Evolutionary conservation across 441 rosid genomes (phyloP).

Genomic region (Gossypium davidsonii): DNA sequence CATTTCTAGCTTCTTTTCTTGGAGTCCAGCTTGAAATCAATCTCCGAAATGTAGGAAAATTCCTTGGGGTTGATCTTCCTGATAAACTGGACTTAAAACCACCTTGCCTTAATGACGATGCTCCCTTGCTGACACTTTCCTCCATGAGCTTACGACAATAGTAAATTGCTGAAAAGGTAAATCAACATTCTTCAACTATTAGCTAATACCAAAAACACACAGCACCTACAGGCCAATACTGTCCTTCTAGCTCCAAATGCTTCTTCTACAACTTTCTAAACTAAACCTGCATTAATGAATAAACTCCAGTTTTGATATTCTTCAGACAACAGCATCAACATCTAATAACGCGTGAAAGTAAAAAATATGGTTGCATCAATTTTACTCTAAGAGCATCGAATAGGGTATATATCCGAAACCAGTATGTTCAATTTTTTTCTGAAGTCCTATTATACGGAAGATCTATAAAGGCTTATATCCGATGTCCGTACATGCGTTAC

Average conservation of each 20-base stretch:
- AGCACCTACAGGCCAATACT: not conserved
- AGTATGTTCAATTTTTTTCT: too few relatives aligned
- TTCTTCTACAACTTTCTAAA: conserved; percentile 8
- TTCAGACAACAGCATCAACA: not conserved
- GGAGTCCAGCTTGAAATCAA: conserved; percentile 69
- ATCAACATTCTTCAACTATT: conserved; percentile 8
- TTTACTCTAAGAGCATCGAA: too few relatives aligned
- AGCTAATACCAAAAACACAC: conserved; percentile 3
- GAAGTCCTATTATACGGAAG: too few relatives aligned
- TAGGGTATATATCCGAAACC: too few relatives aligned
- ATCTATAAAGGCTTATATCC: too few relatives aligned
- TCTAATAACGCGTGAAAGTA: not conserved
- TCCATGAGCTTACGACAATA: conserved; percentile 37
- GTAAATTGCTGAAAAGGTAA: conserved; percentile 14
- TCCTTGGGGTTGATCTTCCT: conserved; percentile 67
- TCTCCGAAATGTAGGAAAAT: conserved; percentile 59
- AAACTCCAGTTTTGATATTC: not conserved
- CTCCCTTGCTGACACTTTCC: conserved; percentile 39
- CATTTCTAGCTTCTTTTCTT: conserved; percentile 65
- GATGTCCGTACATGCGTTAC: too few relatives aligned
- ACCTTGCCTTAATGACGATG: conserved; percentile 53
- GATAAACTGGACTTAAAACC: conserved; percentile 56
- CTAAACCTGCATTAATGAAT: conserved; percentile 13
- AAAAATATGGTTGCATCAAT: too few relatives aligned
- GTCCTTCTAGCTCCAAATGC: not conserved